Base-by-base conservation (phyloP, 148 eudicot species). In the Pouteria glomerata region DNA sequence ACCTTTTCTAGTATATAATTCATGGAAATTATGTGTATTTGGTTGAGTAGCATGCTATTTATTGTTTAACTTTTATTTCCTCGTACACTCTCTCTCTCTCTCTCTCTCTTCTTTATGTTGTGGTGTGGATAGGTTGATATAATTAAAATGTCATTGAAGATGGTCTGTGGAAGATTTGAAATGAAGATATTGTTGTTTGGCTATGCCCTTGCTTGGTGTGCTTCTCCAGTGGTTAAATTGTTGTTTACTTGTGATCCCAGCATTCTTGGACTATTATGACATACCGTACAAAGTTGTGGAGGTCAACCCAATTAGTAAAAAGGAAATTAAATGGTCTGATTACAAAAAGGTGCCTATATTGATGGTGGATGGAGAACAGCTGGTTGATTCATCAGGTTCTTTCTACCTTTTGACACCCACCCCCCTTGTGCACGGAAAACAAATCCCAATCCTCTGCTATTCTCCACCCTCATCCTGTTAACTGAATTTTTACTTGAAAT, bases 261-360 rank as follows among this genome's bases (percentile, higher is more conserved):
- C 91, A 61, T 89, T 89, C 77, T 68, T 89, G 82, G 95, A 89
- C 63, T 89, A 89, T 77, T 84, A 77, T 71, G 85, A 85, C 47
- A 77, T 89, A 51, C 95, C 85, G 2, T 89, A 89, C 85, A 89
- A 87, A 83, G 87, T 89, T 65, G 89, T 89, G 76, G 95, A 89
- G 77, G 95, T 89, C 63, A 85, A 89, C 74, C 95, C 95, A 61
- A 74, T 89, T 48, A 83, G 82, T 77, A 89, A 89, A 81, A 89
- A 83, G 79, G 95, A 87, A 82, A 87, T 89, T 70, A 87, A 87
- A 77, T 89, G 95, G 95, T 89, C 95, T 47, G 91, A 87, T 53
- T 89, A 89, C 75, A 84, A 86, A 80, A 89, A 89, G 79, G 95
- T 89, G 57, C 91, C 91, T 29, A 85, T 87, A 67, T 34, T 89